Conservation (phyloP, 2,329 filamentous ascomycete species). For the Neofusicoccum sp. region DNA sequence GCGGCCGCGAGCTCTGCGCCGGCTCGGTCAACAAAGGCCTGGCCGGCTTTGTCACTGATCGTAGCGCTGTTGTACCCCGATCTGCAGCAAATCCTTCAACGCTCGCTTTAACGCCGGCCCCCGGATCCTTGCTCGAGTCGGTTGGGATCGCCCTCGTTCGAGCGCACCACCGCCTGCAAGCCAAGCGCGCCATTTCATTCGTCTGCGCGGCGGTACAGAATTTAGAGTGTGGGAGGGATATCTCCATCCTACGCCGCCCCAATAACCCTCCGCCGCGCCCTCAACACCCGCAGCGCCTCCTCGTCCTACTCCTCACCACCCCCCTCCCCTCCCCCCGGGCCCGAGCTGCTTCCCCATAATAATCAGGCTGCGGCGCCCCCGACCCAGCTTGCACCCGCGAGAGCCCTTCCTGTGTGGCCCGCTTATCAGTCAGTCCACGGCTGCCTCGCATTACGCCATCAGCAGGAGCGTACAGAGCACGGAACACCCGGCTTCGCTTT, state of each 20-base stretch:
- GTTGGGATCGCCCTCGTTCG: constrained; percentile 21
- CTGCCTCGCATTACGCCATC: constrained; percentile 19
- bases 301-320: constrained; percentile 13
- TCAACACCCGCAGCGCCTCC: constrained; percentile 19
- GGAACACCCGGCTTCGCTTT: constrained; percentile 18
- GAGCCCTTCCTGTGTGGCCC: constrained; percentile 16
- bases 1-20: neutral
- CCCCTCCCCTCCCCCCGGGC: constrained; percentile 2
- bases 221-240: constrained; percentile 22
- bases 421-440: constrained; percentile 20
- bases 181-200: constrained; percentile 21
- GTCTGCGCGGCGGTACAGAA: constrained; percentile 17
- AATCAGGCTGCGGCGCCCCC: constrained; percentile 7
- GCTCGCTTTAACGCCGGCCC: constrained; percentile 15
- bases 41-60: constrained; percentile 21
- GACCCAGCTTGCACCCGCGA: constrained; percentile 6
- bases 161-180: constrained; percentile 18
- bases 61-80: constrained; percentile 20
- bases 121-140: constrained; percentile 20
- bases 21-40: constrained; percentile 15
- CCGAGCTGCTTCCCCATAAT: constrained; percentile 15
- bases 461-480: constrained; percentile 17
- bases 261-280: constrained; percentile 14
- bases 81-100: constrained; percentile 23
- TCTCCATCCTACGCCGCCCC: constrained; percentile 20